Conservation (phyloP, 148 eudicot species). For the Cornus suecica region DNA sequence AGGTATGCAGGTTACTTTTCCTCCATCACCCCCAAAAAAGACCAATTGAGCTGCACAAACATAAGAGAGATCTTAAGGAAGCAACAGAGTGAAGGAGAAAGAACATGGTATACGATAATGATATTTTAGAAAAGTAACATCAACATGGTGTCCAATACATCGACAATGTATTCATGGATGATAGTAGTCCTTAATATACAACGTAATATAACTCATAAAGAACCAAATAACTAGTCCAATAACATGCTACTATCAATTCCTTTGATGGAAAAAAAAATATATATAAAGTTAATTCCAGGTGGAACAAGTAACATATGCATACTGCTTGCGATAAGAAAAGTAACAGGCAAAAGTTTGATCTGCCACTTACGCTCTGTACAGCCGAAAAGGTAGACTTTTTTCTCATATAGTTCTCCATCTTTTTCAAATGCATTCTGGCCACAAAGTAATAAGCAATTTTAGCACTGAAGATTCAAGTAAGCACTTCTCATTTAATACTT, state of each 20-base stretch:
- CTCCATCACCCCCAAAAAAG: slow-evolving; percentile 43
- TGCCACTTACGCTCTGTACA: slow-evolving; percentile 85
- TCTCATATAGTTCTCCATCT: slow-evolving; percentile 74
- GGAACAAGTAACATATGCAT: not conserved
- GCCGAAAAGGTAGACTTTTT: slow-evolving; percentile 83
- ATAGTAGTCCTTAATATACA: not conserved
- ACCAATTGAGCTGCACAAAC: slow-evolving; percentile 86
- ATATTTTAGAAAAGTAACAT: not conserved
- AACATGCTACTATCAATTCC: not conserved
- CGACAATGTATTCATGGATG: not conserved
- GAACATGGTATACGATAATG: not conserved
- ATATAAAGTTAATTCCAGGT: not conserved
- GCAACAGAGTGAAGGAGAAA: slow-evolving; percentile 2
- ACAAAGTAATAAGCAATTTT: slow-evolving; percentile 6
- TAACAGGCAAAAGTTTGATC: not conserved
- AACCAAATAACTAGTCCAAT: not conserved
- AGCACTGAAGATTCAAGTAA: not conserved
- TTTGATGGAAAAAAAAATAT: not conserved
- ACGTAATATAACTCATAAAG: not conserved
- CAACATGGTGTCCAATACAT: not conserved
- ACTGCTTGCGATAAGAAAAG: not conserved
- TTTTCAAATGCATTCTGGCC: slow-evolving; percentile 90
- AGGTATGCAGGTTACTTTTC: slow-evolving; percentile 67
- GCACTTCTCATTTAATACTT: not conserved
- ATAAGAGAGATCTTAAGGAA: not conserved